Evolutionary conservation across 768 basidiomycete species (phyloP).

Genomic region (Peribolospora kevripleyi): DNA sequence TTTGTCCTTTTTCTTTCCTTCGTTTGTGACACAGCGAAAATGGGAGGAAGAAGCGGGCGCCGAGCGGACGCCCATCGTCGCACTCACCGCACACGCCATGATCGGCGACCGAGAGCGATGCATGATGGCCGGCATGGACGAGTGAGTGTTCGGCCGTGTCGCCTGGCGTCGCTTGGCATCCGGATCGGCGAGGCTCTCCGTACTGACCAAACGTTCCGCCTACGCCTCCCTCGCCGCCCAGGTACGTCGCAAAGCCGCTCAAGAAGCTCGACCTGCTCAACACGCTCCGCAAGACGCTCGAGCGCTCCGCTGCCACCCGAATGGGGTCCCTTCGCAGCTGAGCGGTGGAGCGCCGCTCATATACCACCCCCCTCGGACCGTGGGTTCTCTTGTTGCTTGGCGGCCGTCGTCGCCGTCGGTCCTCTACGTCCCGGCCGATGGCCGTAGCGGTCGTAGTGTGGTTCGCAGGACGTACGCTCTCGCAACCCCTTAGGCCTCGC

Average conservation of each 20-base stretch:
- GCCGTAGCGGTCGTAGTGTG: too few species aligned
- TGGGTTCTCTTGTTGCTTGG: too few species aligned
- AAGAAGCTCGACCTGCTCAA: constrained; percentile 15
- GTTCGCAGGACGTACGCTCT: too few species aligned
- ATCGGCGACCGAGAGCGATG: constrained; percentile 62
- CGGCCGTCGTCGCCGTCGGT: too few species aligned
- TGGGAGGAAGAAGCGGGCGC: constrained; percentile 53
- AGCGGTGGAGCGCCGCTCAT: too few species aligned
- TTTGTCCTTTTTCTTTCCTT: neutral
- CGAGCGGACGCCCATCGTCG: constrained; percentile 67
- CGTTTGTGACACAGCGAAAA: constrained; percentile 23
- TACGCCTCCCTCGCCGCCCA: constrained; percentile 2
- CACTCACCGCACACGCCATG: constrained; percentile 94
- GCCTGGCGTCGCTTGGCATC: neutral
- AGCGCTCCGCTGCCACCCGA: too few species aligned
- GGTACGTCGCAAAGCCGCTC: constrained; percentile 17
- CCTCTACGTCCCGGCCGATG: too few species aligned
- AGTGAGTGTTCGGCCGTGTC: neutral
- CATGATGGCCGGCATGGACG: constrained; percentile 44
- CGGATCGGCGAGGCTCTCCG: neutral
- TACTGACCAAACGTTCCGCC: neutral
- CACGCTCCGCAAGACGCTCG: constrained; percentile 9
- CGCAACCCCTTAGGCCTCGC: too few species aligned
- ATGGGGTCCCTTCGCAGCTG: too few species aligned
- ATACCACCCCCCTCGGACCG: too few species aligned